Evolutionary conservation across 208 protist species (phyloP).

Genomic region (Leishmania amazonensis): DNA sequence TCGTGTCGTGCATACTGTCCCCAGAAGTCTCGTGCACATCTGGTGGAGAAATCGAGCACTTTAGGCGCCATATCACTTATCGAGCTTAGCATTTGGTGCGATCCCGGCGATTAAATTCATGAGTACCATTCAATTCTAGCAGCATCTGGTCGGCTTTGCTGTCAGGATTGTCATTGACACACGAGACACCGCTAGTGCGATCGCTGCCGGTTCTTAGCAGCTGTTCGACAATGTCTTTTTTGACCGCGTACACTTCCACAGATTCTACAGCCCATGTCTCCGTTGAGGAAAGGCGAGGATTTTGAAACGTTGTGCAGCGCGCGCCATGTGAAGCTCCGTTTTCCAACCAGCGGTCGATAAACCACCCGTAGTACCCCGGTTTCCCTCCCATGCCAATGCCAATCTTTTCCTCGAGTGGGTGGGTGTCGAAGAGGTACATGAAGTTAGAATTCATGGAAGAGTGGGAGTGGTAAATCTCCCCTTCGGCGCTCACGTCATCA

Average conservation of each 20-base stretch:
- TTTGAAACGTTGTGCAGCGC: conserved; percentile 60
- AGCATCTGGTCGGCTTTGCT: conserved; percentile 50
- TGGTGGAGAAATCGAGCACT: background rate
- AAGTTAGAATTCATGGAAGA: conserved; percentile 68
- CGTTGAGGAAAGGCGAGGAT: conserved; percentile 41
- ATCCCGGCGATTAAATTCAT: conserved; percentile 53
- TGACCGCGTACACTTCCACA: conserved; percentile 69
- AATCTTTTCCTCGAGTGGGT: conserved; percentile 49
- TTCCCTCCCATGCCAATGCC: conserved; percentile 79
- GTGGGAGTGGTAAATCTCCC: conserved; percentile 35
- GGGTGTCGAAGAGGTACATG: conserved; percentile 78
- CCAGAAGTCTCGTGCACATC: background rate
- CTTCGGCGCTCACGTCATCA: conserved; percentile 4
- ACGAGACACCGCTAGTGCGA: conserved; percentile 7
- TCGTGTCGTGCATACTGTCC: background rate
- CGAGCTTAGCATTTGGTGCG: conserved; percentile 30
- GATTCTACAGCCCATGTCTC: conserved; percentile 53
- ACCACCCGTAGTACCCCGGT: conserved; percentile 66
- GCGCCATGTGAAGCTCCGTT: conserved; percentile 43
- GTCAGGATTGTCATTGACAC: conserved; percentile 30
- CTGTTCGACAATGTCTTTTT: conserved; percentile 34
- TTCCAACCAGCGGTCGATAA: conserved; percentile 76
- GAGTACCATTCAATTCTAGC: conserved; percentile 52
- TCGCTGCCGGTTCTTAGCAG: conserved; percentile 4
- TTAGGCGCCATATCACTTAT: background rate